These are phyloP conservation scores for Jimgerdemannia lactiflua DNA, from an alignment of 192 early-diverging fungal species.

Conservation along the genomic window DNA sequence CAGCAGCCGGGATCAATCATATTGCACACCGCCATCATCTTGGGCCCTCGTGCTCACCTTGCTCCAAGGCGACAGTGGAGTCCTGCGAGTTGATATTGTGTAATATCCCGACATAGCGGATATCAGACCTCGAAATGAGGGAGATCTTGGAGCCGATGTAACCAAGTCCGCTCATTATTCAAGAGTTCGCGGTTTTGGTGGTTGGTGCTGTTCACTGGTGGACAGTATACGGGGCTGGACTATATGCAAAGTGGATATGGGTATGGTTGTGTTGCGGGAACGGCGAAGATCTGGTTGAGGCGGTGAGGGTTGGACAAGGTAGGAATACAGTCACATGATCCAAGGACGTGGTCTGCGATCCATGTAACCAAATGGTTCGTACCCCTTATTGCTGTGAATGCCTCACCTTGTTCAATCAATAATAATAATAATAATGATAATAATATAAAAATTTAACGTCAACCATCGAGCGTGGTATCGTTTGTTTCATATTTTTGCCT, in stretches of 20 bases:
- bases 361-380: not conserved
- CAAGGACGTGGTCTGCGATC: not conserved
- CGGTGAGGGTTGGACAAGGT: not conserved
- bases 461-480: too few relatives aligned
- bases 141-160: constrained; percentile 63
- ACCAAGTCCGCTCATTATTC: not conserved
- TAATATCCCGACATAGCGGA: constrained; percentile 90
- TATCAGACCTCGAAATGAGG: constrained; percentile 84
- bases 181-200: not conserved
- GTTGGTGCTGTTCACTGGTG: not conserved
- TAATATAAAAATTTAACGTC: too few relatives aligned
- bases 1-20: not conserved
- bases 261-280: not conserved
- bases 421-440: too few relatives aligned
- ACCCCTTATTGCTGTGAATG: not conserved
- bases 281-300: not conserved
- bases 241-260: not conserved
- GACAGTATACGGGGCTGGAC: not conserved
- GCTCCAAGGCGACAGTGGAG: constrained; percentile 85
- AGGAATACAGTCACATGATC: not conserved
- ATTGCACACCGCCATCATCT: not conserved
- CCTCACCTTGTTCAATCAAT: too few relatives aligned
- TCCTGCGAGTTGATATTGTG: constrained; percentile 83
- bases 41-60: constrained; percentile 49
- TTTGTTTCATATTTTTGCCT: too few relatives aligned